These are phyloP conservation scores for Mycena sp. DNA, from an alignment of 1,284 basidiomycete species.

Conservation along the genomic window DNA sequence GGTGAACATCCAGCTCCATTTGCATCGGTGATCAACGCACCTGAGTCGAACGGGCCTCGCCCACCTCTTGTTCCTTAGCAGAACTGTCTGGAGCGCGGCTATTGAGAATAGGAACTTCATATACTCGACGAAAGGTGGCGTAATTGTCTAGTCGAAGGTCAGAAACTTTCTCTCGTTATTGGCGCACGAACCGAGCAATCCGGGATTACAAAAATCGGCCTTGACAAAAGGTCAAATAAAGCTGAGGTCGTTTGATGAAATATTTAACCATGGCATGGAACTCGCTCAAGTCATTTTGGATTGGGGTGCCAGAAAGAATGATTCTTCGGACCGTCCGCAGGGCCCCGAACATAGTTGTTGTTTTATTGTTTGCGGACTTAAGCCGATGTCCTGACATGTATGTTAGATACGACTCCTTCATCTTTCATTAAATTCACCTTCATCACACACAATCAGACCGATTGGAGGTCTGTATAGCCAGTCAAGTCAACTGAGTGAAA, in stretches of 20 bases:
- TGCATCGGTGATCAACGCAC: constrained; percentile 48
- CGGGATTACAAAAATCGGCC: constrained; percentile 95
- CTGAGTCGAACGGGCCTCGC: constrained; percentile 77
- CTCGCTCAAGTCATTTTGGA: constrained; percentile 96
- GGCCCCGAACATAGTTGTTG: constrained; percentile 87
- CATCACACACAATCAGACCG: constrained; percentile 95
- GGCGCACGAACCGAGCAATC: constrained; percentile 73
- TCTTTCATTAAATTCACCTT: constrained; percentile 62
- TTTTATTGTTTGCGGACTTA: constrained; percentile 94
- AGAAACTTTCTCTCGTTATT: not conserved
- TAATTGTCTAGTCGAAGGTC: constrained; percentile 66
- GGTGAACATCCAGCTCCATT: constrained; percentile 1
- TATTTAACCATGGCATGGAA: constrained; percentile 90
- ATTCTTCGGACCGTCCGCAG: constrained; percentile 80
- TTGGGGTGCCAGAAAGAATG: constrained; percentile 96
- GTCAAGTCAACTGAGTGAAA: not conserved
- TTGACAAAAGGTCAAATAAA: not conserved
- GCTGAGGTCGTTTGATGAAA: not conserved
- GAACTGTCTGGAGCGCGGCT: constrained; percentile 85
- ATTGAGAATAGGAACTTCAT: constrained; percentile 90
- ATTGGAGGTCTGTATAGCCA: constrained; percentile 78
- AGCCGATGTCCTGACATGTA: constrained; percentile 81
- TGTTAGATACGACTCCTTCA: not conserved
- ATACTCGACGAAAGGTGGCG: constrained; percentile 79
- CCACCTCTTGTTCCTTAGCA: constrained; percentile 76